Evolutionary conservation across 441 rosid genomes (phyloP).

Genomic region (Corymbia calophylla): DNA sequence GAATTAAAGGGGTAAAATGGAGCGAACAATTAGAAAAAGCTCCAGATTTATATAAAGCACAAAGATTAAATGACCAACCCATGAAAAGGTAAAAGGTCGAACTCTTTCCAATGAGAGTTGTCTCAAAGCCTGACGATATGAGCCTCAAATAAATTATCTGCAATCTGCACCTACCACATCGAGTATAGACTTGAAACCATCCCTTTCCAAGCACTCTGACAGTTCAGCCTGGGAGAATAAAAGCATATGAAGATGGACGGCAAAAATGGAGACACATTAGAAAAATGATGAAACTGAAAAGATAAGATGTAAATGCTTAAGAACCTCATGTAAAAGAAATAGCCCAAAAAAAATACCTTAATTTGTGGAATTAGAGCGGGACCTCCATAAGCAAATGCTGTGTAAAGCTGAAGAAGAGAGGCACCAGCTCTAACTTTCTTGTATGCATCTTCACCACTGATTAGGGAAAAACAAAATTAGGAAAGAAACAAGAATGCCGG

Average conservation of each 20-base stretch:
- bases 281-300: background rate
- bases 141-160: constrained; percentile 20
- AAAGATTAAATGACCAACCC: background rate
- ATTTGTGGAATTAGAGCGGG: constrained; percentile 89
- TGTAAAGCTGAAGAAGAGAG: constrained; percentile 90
- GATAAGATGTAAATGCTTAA: background rate
- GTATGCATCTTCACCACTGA: constrained; percentile 96
- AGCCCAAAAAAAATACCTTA: constrained; percentile 41
- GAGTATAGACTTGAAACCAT: constrained; percentile 72
- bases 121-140: background rate
- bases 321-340: background rate
- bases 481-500: background rate
- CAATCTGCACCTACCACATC: constrained; percentile 95
- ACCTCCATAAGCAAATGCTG: constrained; percentile 92
- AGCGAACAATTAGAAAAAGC: background rate
- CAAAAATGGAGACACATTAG: background rate
- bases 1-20: background rate
- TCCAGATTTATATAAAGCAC: background rate
- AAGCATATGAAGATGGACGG: background rate
- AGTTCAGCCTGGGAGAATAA: constrained; percentile 55
- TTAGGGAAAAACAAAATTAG: constrained; percentile 1
- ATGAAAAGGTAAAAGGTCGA: background rate
- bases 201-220: constrained; percentile 78
- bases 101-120: background rate
- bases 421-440: constrained; percentile 92